Base-by-base conservation (phyloP, 768 basidiomycete species). In the Leccinum pellstonianum region DNA sequence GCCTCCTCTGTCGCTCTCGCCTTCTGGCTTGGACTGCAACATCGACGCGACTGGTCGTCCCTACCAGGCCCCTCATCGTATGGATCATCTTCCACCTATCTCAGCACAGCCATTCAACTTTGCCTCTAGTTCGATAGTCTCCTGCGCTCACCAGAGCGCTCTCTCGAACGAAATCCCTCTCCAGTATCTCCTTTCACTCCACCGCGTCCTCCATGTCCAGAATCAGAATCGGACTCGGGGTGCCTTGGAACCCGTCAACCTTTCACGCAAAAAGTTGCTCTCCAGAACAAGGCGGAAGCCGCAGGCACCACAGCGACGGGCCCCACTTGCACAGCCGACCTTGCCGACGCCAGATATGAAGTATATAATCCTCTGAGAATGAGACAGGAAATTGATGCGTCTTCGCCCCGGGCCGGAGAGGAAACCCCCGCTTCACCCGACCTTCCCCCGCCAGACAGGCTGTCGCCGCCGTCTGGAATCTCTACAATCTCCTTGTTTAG, bases 261-360 rank as follows among this genome's bases (percentile, higher is more conserved):
- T 87, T 58, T 82, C 86, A 51, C 83, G 85, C 55, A 86, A 79
- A 66, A 25, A 25, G 23, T 70, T 87, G 4, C 70, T 83, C 8
- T 79, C 79, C 61, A 81, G 77, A 84, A 80, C 60, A 67, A 66
- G 54, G 59, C 38, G 4, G 70, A 72, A 12, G 33, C 25, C 25
- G 27, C 27, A 27, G 27, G 27, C 27, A 27, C 54, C 15, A 37
- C 56, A 14, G 63, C 29, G 29, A 29, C 8, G 29, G 29, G 8
- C 3, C 57, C 66, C 2, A 57, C 27, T 27, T 1, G 8, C 27
- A 27, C 9, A 19, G 51, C 66, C 48, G 62, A 64, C 54, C 46
- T 55, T 29, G 57, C 48, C 3, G 65, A 64, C 21, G 46, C 50
- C 21, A 56, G 15, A 41, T 17, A 63, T 33, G 68, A 67, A 37